These are phyloP conservation scores for Phaeosphaeriaceae sp. DNA, from an alignment of 2,329 filamentous ascomycete species.

Conservation along the genomic window DNA sequence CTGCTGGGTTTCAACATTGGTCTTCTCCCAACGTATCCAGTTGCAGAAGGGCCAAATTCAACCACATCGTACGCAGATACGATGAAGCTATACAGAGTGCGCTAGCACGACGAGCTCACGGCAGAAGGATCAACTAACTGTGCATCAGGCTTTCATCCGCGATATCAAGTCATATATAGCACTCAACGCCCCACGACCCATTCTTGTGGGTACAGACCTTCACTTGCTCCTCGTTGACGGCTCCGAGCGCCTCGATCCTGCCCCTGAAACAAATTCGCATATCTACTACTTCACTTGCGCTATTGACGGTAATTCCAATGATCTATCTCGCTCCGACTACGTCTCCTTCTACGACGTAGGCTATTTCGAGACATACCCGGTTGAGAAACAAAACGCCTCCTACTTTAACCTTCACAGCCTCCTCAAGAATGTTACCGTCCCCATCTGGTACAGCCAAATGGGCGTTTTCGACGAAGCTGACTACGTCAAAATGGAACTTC, in stretches of 20 bases:
- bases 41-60: neutral
- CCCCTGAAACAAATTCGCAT: slow-evolving; percentile 3
- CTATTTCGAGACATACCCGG: slow-evolving; percentile 5
- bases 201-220: slow-evolving; percentile 13
- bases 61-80: neutral
- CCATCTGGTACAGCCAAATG: slow-evolving; percentile 9
- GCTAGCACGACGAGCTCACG: neutral
- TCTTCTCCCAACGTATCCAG: neutral
- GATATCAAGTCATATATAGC: slow-evolving; percentile 20
- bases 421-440: neutral
- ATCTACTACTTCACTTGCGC: slow-evolving; percentile 11
- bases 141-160: slow-evolving; percentile 10
- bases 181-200: slow-evolving; percentile 10
- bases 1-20: slow-evolving; percentile 15
- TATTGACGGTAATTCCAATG: slow-evolving; percentile 4
- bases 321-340: slow-evolving; percentile 11
- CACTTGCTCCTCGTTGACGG: neutral
- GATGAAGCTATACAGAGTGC: slow-evolving; percentile 13
- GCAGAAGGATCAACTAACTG: neutral
- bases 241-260: neutral
- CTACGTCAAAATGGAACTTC: slow-evolving; percentile 4
- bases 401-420: neutral
- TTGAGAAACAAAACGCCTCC: slow-evolving; percentile 1
- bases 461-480: slow-evolving; percentile 8
- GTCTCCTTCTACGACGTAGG: slow-evolving; percentile 7